These are phyloP conservation scores for Cyberlindnera subsufficiens DNA, from an alignment of 805 yeast species.

Conservation along the genomic window DNA sequence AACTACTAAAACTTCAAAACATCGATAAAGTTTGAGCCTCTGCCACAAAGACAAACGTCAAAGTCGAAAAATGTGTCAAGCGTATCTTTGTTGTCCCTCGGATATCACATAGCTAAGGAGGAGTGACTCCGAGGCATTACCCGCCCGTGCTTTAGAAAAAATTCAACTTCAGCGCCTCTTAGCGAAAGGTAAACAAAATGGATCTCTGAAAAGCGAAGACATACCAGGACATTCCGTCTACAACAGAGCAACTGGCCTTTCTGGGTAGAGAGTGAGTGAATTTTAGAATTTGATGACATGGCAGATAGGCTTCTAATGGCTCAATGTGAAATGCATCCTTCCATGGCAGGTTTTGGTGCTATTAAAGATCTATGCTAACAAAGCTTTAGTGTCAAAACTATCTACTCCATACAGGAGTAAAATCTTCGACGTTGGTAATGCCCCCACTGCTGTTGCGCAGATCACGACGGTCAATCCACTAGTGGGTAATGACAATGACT, in stretches of 20 bases:
- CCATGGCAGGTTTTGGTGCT: not conserved
- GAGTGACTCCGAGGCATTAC: not conserved
- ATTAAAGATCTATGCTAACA: constrained; percentile 5
- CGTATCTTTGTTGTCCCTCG: not conserved
- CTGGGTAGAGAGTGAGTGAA: too few species aligned
- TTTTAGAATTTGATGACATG: too few species aligned
- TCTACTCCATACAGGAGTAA: constrained; percentile 21
- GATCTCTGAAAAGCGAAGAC: too few species aligned
- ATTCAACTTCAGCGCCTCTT: not conserved
- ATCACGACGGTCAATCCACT: constrained; percentile 9
- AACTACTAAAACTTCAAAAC: not conserved
- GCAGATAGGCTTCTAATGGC: too few species aligned
- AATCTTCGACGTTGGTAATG: constrained; percentile 9
- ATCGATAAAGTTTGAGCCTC: too few species aligned
- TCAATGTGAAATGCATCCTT: too few species aligned
- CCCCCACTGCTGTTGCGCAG: constrained; percentile 4
- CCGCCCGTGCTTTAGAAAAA: not conserved
- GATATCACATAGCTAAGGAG: not conserved
- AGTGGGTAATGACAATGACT: constrained; percentile 23
- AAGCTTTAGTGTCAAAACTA: constrained; percentile 18
- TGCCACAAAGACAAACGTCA: not conserved
- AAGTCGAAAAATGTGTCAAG: not conserved
- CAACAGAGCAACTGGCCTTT: too few species aligned
- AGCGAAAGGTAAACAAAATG: not conserved
- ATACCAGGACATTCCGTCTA: too few species aligned